Evolutionary conservation across 2,329 filamentous ascomycete genomes (phyloP).

Genomic region (Aspergillus pseudonomiae): DNA sequence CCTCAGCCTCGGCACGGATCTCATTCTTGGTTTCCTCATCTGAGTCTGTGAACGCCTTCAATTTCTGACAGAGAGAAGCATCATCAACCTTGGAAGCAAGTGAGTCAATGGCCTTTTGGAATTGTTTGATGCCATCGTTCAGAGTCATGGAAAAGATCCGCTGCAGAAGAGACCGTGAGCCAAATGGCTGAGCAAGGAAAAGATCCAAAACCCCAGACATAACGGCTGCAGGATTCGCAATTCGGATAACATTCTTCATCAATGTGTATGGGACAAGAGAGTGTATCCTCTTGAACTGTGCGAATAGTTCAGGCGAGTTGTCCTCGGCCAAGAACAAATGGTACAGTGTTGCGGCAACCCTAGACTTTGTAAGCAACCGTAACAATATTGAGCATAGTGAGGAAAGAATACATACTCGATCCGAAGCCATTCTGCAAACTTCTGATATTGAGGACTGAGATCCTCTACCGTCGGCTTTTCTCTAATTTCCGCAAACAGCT

Average conservation of each 20-base stretch:
- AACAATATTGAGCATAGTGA: neutral
- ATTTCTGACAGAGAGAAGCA: conserved; percentile 73
- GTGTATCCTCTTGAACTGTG: conserved; percentile 90
- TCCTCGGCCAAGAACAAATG: conserved; percentile 97
- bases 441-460: conserved; percentile 92
- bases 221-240: conserved; percentile 93
- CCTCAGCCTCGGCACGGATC: conserved; percentile 72
- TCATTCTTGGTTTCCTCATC: conserved; percentile 73
- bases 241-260: conserved; percentile 94
- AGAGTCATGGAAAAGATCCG: conserved; percentile 91
- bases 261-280: conserved; percentile 90
- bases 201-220: conserved; percentile 96
- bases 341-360: conserved; percentile 90
- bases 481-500: conserved; percentile 89
- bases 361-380: conserved; percentile 26
- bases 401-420: conserved; percentile 66
- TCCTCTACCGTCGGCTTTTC: conserved; percentile 86
- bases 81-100: conserved; percentile 80
- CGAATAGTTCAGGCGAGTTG: conserved; percentile 94
- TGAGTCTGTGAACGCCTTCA: conserved; percentile 76
- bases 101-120: conserved; percentile 83
- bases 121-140: conserved; percentile 82
- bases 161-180: conserved; percentile 85
- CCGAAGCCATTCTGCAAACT: conserved; percentile 96
- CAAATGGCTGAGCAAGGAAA: conserved; percentile 94